Percentiles rank a stretch among this genome's conserved stretches.
Evolutionary conservation across 176 grass and related monocot species (phyloP).

Genomic region (Zoysia japonica): DNA sequence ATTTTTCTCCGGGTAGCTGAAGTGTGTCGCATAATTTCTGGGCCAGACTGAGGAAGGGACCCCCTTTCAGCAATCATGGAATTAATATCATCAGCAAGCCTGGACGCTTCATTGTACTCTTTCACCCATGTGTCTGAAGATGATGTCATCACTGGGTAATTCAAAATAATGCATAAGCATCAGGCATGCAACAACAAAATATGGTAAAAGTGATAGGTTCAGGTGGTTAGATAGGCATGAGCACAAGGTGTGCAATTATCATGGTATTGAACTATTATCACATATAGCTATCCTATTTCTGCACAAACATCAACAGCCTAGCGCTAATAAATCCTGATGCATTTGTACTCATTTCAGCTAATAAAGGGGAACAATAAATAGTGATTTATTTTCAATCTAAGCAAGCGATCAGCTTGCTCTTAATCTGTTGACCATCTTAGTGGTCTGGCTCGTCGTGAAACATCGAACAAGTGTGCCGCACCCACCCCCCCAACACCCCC

Average conservation of each 20-base stretch:
- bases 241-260: constrained; percentile 8
- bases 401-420: neutral
- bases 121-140: constrained; percentile 75
- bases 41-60: constrained; percentile 80
- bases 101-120: constrained; percentile 81
- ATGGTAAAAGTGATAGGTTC: constrained; percentile 10
- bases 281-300: neutral
- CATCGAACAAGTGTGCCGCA: too few relatives aligned
- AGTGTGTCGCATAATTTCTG: constrained; percentile 63
- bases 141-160: constrained; percentile 61
- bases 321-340: neutral
- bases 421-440: too few relatives aligned
- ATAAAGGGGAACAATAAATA: neutral
- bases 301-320: neutral
- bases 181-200: neutral
- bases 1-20: constrained; percentile 72
- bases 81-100: constrained; percentile 77
- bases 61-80: constrained; percentile 79
- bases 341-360: neutral
- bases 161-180: constrained; percentile 37
- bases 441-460: too few relatives aligned
- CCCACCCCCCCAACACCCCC: too few relatives aligned
- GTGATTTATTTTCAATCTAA: neutral
- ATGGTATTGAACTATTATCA: constrained; percentile 3
- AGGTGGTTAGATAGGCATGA: neutral